These are phyloP conservation scores for Cladosporium sphaerospermum DNA, from an alignment of 2,329 filamentous ascomycete genomes.

Conservation along the genomic window DNA sequence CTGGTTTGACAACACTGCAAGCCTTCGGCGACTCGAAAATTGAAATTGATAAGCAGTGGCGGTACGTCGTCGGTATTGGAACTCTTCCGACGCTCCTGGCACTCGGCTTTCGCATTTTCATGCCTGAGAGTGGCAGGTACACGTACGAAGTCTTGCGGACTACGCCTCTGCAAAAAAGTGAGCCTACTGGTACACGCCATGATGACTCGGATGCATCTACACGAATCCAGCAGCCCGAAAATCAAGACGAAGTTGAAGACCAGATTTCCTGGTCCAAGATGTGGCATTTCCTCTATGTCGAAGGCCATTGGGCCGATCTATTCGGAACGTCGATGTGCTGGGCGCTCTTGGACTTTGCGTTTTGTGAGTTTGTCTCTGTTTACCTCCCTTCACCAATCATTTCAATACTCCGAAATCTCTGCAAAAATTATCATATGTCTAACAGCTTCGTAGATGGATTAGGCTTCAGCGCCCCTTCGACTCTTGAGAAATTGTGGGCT, in stretches of 20 bases:
- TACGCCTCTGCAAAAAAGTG: constrained; percentile 23
- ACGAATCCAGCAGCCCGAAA: neutral
- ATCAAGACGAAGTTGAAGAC: neutral
- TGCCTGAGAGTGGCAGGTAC: constrained; percentile 36
- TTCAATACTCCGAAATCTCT: neutral
- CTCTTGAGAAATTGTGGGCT: constrained; percentile 16
- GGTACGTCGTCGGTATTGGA: constrained; percentile 35
- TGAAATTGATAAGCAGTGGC: constrained; percentile 34
- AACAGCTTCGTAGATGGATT: constrained; percentile 10
- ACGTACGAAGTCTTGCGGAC: constrained; percentile 22
- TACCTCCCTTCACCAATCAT: too few relatives aligned
- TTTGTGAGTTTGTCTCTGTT: neutral
- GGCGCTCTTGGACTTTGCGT: constrained; percentile 15
- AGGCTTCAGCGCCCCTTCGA: constrained; percentile 17
- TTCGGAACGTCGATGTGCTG: constrained; percentile 17
- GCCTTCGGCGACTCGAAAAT: constrained; percentile 24
- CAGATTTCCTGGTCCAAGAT: constrained; percentile 12
- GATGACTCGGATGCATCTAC: neutral
- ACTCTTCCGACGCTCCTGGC: constrained; percentile 33
- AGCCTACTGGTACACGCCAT: constrained; percentile 7
- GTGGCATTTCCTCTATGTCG: constrained; percentile 13
- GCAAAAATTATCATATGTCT: neutral
- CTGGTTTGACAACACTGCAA: constrained; percentile 14
- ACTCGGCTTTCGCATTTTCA: constrained; percentile 34
- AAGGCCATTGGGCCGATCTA: constrained; percentile 16